phyloP scores from a whole-genome alignment of 2,329 filamentous ascomycete species.

The Monosporascus sp. region DNA sequence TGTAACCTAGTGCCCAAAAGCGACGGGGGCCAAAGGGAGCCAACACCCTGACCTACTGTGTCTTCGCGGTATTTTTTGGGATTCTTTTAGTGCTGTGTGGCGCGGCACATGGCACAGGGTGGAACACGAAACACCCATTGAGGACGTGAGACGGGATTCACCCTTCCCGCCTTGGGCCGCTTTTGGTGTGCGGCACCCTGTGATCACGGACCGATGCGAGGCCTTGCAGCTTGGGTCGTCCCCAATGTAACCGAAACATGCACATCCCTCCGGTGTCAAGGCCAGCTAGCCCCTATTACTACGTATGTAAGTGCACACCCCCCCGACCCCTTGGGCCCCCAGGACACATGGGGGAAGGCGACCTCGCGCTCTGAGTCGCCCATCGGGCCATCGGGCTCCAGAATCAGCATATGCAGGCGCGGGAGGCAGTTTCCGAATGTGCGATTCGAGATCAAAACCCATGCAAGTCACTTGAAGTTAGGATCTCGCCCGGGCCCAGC shows the following conservation, averaged over 20 bases:
- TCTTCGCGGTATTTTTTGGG: no score
- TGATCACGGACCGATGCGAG: constrained; percentile 30
- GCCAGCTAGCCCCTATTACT: not conserved
- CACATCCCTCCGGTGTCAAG: constrained; percentile 1
- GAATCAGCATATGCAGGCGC: not conserved
- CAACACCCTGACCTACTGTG: no score
- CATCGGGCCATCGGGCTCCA: not conserved
- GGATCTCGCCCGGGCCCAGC: no score
- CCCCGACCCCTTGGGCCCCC: no score
- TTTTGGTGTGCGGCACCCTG: constrained; percentile 22
- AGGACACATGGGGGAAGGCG: no score
- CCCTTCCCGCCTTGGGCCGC: constrained; percentile 8
- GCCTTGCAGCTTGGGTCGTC: constrained; percentile 18
- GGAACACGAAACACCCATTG: no score
- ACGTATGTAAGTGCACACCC: no score
- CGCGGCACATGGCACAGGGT: no score
- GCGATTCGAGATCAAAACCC: constrained; percentile 1
- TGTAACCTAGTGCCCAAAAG: no score
- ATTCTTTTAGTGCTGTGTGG: no score
- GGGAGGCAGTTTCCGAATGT: not conserved
- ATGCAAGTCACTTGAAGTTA: not conserved
- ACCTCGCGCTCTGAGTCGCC: no score
- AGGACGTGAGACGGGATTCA: not conserved
- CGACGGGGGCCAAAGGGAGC: no score
- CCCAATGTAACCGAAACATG: constrained; percentile 5